Evolutionary conservation across 352 stramenopile species (phyloP), one percentile per base, ranked within the genome.

Genomic region (Phytophthora fragariaefolia): DNA sequence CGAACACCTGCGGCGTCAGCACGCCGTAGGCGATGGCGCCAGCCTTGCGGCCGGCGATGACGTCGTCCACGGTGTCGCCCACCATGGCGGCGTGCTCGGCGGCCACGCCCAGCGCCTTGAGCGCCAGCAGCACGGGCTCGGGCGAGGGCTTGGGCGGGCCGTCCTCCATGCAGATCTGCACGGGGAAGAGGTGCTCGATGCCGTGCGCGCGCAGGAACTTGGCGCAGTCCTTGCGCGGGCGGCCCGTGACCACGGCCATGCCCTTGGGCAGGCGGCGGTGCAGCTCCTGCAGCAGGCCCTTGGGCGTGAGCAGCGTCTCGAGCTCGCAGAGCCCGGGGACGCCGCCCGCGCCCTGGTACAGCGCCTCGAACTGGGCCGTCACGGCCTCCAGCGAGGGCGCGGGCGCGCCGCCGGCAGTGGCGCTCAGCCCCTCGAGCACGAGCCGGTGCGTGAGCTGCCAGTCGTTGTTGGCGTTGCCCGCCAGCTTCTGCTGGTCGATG

Each of bases 381-480:
- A 99, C 95, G 27, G 96, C 59, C 28, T 98, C 92, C 4, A 99
- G 76, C n/a, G 87, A 89, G 10, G 82, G 80, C 18, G 69, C 56
- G 1, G 47, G 7, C 2, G 22, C 68, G 2, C 6, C 18, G 34
- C 58, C 27, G 7, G 32, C n/a, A 4, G 40, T 6, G n/a, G 12
- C 4, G n/a, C 24, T 23, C 4, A 64, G 45, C 12, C 80, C 80
- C 20, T 56, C 66, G 20, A 66, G 52, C 52, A 99, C 95, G 5
- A 98, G 74, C 34, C 96, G 89, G 52, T 96, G 83, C 36, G 92
- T 98, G 45, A 99, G 78, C 62, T 98, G 90, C 97, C 97, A 99
- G 83, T 99, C 97, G 76, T 99, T 98, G 83, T 99, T 99, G 61
- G 95, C 94, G 52, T 98, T 96, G 64, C 97, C 97, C 46, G 87